Evolutionary conservation across 78 protist species (phyloP).

Genomic region (Tieghemostelium lacteum): DNA sequence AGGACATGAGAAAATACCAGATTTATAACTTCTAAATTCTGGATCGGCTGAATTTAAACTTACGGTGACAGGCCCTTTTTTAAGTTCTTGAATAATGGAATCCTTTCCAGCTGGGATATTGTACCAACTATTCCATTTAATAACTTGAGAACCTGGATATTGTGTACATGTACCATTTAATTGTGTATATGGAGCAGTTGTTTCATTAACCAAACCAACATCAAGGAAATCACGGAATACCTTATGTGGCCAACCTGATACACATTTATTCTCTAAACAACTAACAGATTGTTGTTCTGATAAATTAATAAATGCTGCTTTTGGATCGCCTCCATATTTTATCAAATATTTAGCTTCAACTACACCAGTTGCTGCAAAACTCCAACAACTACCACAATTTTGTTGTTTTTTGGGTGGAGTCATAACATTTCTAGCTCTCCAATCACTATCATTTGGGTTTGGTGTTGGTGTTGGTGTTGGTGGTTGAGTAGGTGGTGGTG

Average conservation of each 20-base stretch:
- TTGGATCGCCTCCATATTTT: constrained; percentile 1
- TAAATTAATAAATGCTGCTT: constrained; percentile 17
- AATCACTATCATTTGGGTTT: no score
- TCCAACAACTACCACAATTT: constrained; percentile 14
- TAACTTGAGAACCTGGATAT: no score
- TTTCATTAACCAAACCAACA: constrained; percentile 35
- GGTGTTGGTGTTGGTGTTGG: constrained; percentile 15
- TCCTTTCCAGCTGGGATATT: constrained; percentile 1
- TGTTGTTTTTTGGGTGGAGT: background rate
- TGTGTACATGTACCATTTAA: background rate
- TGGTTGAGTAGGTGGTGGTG: no score
- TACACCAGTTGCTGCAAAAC: constrained; percentile 13
- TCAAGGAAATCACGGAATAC: background rate
- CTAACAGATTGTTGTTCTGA: constrained; percentile 42
- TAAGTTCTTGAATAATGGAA: constrained; percentile 17
- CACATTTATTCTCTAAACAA: constrained; percentile 33
- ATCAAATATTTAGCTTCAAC: constrained; percentile 35
- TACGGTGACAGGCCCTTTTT: constrained; percentile 35
- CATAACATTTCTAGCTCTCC: constrained; percentile 13
- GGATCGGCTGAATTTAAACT: constrained; percentile 22
- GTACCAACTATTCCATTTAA: background rate
- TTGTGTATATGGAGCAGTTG: constrained; percentile 30
- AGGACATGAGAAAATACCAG: constrained; percentile 40
- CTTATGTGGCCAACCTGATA: constrained; percentile 57
- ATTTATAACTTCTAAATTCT: constrained; percentile 30